phyloP scores from a whole-genome alignment of 805 yeast species.

The Wickerhamiella allomyrinae region DNA sequence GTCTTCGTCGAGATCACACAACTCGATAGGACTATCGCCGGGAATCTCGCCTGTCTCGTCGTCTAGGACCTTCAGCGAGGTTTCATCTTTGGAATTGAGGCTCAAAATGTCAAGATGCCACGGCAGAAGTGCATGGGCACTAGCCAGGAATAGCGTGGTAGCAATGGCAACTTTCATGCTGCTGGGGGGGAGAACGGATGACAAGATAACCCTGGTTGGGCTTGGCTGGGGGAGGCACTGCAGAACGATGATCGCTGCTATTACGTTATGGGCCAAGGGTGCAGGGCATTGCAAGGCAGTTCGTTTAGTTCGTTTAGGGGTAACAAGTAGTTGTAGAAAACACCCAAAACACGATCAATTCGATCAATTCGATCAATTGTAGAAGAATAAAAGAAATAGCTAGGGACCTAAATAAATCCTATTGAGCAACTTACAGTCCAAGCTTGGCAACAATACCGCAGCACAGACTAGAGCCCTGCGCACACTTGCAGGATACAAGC shows the following conservation, averaged over 20 bases:
- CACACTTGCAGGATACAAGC: conserved; percentile 15
- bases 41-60: conserved; percentile 34
- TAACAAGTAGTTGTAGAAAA: no score
- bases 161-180: neutral
- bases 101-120: neutral
- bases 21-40: conserved; percentile 73
- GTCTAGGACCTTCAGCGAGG: neutral
- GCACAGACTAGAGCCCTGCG: conserved; percentile 12
- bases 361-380: no score
- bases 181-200: neutral
- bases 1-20: conserved; percentile 51
- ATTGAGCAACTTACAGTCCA: neutral
- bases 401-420: no score
- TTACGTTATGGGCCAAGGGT: no score
- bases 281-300: no score
- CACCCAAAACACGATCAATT: no score
- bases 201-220: no score
- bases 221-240: no score
- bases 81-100: neutral
- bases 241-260: no score
- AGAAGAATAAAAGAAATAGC: no score
- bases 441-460: conserved; percentile 2
- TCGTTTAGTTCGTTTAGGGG: no score
- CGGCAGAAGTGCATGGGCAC: neutral
- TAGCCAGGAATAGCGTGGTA: neutral